Evolutionary conservation across 768 basidiomycete genomes (phyloP).

Genomic region (Suillus subalutaceus): DNA sequence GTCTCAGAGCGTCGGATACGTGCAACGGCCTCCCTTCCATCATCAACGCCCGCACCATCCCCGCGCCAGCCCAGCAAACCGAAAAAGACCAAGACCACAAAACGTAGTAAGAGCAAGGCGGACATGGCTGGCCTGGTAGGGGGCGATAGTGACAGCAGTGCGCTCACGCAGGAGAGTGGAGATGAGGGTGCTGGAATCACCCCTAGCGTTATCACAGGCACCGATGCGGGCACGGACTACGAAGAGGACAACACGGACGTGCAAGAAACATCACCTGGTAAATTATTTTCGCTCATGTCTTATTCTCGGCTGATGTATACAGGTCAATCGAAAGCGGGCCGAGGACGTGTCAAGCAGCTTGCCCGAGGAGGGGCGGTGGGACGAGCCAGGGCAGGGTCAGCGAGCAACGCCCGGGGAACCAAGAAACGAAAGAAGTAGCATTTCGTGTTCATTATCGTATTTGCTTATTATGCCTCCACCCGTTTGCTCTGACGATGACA

Average conservation of each 20-base stretch:
- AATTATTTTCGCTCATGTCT: constrained; percentile 20
- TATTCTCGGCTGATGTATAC: constrained; percentile 21
- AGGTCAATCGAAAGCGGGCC: constrained; percentile 23
- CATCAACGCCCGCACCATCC: constrained; percentile 61
- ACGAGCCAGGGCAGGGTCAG: constrained; percentile 30
- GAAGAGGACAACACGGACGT: constrained; percentile 69
- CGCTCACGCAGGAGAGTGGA: constrained; percentile 79
- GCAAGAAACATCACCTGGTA: constrained; percentile 62
- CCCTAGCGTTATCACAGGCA: constrained; percentile 67
- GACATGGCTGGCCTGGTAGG: constrained; percentile 75
- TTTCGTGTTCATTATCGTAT: constrained; percentile 5
- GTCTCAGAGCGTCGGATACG: constrained; percentile 67
- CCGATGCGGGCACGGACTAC: constrained; percentile 71
- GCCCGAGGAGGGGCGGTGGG: constrained; percentile 27
- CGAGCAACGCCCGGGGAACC: constrained; percentile 22
- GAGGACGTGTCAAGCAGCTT: constrained; percentile 29
- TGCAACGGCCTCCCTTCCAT: constrained; percentile 55
- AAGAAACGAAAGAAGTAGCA: constrained; percentile 38
- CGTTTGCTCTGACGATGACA: background rate
- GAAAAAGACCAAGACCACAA: constrained; percentile 51
- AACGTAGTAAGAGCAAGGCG: constrained; percentile 45
- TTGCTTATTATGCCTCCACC: background rate
- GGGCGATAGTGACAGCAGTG: constrained; percentile 85
- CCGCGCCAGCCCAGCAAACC: constrained; percentile 40
- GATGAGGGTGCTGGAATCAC: constrained; percentile 68